Conservation (phyloP, 495 filamentous ascomycete genomes). For the Penicillium herquei region DNA sequence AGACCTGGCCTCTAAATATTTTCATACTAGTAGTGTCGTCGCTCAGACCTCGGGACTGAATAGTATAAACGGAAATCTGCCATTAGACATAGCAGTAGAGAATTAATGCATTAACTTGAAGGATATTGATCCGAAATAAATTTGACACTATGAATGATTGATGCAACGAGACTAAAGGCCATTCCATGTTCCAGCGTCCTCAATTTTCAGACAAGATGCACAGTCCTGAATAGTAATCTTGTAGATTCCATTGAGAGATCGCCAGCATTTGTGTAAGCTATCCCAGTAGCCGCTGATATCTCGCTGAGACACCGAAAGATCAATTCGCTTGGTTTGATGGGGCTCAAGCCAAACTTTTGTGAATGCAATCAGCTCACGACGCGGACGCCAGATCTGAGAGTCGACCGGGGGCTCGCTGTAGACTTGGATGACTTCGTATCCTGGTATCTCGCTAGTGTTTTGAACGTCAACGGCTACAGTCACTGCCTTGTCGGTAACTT, state of each 20-base stretch:
- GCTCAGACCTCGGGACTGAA: too few relatives aligned
- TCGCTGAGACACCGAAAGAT: background rate
- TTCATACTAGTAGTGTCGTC: too few relatives aligned
- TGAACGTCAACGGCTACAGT: conserved; percentile 1
- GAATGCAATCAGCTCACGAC: background rate
- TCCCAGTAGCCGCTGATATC: conserved; percentile 7
- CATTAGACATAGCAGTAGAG: too few relatives aligned
- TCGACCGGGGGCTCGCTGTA: conserved; percentile 1
- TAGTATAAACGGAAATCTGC: too few relatives aligned
- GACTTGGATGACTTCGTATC: conserved; percentile 2
- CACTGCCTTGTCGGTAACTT: background rate
- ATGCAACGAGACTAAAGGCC: background rate
- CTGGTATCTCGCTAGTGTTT: background rate
- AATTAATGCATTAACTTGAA: too few relatives aligned
- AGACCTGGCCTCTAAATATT: too few relatives aligned
- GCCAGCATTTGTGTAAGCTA: background rate
- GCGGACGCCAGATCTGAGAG: conserved; percentile 1
- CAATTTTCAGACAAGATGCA: background rate
- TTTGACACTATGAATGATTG: too few relatives aligned
- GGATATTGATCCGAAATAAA: too few relatives aligned
- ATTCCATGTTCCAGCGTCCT: conserved; percentile 1
- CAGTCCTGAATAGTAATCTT: background rate
- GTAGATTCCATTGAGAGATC: conserved; percentile 2
- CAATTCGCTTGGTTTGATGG: background rate
- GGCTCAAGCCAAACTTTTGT: conserved; percentile 4